phyloP scores from a whole-genome alignment of 2,329 filamentous ascomycete species.

The Albifimbria verrucaria region DNA sequence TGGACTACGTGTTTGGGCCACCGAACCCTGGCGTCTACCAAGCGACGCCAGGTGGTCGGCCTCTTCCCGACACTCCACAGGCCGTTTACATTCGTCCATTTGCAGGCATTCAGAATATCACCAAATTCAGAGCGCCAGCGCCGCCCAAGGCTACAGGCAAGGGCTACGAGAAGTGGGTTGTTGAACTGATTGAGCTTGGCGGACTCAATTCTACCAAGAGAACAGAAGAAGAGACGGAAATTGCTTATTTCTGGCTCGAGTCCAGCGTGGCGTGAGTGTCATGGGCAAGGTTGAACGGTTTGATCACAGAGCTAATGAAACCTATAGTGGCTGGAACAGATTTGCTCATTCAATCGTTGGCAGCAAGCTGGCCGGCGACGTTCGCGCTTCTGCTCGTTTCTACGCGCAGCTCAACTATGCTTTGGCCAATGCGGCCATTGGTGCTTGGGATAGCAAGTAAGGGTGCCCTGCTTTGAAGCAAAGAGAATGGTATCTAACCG shows the following conservation, averaged over 20 bases:
- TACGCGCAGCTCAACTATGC: constrained; percentile 12
- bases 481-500: no score
- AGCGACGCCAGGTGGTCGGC: constrained; percentile 1
- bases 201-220: constrained; percentile 3
- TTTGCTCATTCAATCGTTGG: constrained; percentile 8
- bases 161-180: constrained; percentile 7
- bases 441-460: constrained; percentile 8
- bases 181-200: constrained; percentile 5
- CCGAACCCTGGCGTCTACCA: constrained; percentile 5
- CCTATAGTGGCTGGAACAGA: constrained; percentile 9
- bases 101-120: constrained; percentile 7
- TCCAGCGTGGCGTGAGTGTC: constrained; percentile 8
- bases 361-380: constrained; percentile 3
- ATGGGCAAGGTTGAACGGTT: neutral
- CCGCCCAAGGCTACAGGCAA: constrained; percentile 5
- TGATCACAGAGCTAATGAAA: neutral
- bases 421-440: constrained; percentile 11
- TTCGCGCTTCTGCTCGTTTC: constrained; percentile 9
- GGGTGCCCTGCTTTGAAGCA: no score
- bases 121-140: constrained; percentile 6
- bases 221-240: constrained; percentile 9
- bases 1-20: constrained; percentile 6
- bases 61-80: constrained; percentile 8
- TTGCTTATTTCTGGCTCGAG: constrained; percentile 13
- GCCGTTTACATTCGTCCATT: constrained; percentile 7